Base-by-base conservation (phyloP, 2,329 filamentous ascomycete genomes). In the Penicillium sp. region DNA sequence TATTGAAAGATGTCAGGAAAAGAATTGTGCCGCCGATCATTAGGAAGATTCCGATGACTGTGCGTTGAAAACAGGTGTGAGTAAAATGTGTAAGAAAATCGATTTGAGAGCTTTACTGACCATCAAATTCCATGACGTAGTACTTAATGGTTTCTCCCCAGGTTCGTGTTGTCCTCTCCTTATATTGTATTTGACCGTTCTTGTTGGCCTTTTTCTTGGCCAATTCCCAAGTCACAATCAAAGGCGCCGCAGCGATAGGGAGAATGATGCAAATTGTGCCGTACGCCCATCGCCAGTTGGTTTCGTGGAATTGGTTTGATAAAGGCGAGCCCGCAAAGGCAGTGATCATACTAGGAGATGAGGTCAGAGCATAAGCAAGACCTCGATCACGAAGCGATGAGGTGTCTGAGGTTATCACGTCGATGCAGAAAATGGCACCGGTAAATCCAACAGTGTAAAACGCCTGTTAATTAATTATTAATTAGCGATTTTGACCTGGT, bases 211-310 rank as follows among this genome's bases (percentile, higher is more conserved):
- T 86, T 50, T 70, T 73, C 52, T 84, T 78, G 66, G 86, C 85
- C 62, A 75, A 70, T 57, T 80, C 74, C 66, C 87, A 80, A 12
- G 87, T 69, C 8, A 74, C 60, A 48, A 82, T 81, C 15, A 89
- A 75, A 0, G 87, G 87, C 4, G 82, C 37, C 1, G 80, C 80
- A 38, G 86, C 76, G 50, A 81, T 67, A 0, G 86, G 86, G 0
- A 83, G 78, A 58, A 89, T 78, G 62, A 89, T 85, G 37, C 81
- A 77, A 65, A 86, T 89, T 35, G 77, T 73, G 33, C 85, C 86
- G 62, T 84, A 88, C 0, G 78, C 85, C 86, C 86, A 89, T 31
- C 84, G 80, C 81, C 82, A 88, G 46, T 80, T 82, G 35, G 81
- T 75, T 1, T 79, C 74, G 43, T 82, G 73, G 64, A 86, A 83